Base-by-base conservation (phyloP, 192 early-diverging fungal species). In the Mortierella alpina region DNA sequence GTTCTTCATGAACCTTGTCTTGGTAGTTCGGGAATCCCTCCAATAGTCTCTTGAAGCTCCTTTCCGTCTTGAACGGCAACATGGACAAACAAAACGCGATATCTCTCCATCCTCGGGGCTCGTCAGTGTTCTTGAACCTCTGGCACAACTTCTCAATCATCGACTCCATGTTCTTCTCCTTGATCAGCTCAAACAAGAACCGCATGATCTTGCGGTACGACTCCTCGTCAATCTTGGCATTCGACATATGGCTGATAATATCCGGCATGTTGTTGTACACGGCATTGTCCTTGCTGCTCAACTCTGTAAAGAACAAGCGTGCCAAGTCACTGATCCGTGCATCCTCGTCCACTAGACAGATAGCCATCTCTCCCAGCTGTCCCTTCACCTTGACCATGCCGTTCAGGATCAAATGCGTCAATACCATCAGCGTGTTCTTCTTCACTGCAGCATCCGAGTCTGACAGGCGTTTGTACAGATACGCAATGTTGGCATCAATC, bases 321-420 rank as follows among this genome's bases (percentile, higher is more conserved):
- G 96, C 92, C 72, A 99, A 87, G 70, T 98, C 96, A 45, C 93
- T 92, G 50, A 99, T 96, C 4, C 96, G 89, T 50, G 82, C 80
- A 76, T 98, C 97, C 22, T 88, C 86, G 75, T 96, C 94, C 71
- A 96, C 95, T 8, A 99, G 85, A 58, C 96, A 99, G 76, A 97
- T 99, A 2, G 97, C 97, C 94, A 99, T 98, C 82, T 98, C 97
- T 73, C 94, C 94, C 54, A 99, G 87, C 73, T 99, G 97, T 11
- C 97, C 98, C 82, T 98, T 99, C 47, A 97, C 97, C 76, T 99
- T 99, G 80, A 99, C 92, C 97, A 98, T 98, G 23, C 97, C 97
- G 80, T 99, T 99, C 54, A 99, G 86, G 52, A 99, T 96, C 83
- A 99, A 84, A 76, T 98, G 96, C 0, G 97, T 97, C 50, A 99